A percentile compares a stretch with the other conserved stretches of the same genome.
phyloP scores from a whole-genome alignment of 306 rosid genomes.

The Cicer cuneatum region DNA sequence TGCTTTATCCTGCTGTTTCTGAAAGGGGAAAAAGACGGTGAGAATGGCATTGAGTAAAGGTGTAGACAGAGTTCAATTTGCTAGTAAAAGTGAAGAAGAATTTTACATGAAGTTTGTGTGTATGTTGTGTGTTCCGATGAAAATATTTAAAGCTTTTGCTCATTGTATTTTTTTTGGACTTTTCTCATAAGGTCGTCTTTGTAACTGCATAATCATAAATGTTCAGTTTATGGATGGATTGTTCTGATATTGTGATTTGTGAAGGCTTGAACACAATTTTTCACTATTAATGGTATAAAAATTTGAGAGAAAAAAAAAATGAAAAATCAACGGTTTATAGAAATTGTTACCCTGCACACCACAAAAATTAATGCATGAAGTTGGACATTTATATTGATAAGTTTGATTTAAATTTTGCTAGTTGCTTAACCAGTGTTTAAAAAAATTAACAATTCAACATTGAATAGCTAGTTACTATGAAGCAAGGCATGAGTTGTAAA shows the following conservation, averaged over 20 bases:
- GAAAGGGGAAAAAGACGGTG: background rate
- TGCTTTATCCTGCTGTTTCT: conserved; percentile 14
- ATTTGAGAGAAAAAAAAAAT: too few relatives aligned
- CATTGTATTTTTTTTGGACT: background rate
- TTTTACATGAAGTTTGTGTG: background rate
- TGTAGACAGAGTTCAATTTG: background rate
- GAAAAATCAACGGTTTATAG: background rate
- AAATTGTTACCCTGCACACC: background rate
- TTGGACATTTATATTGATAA: background rate
- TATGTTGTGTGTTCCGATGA: background rate
- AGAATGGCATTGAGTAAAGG: background rate
- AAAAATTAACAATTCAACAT: conserved; percentile 10
- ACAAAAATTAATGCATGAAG: background rate
- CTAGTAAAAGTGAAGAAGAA: background rate
- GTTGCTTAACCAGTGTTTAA: background rate
- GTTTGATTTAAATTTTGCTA: conserved; percentile 16
- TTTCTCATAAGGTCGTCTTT: background rate
- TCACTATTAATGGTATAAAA: background rate
- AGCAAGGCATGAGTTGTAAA: background rate
- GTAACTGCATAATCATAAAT: background rate
- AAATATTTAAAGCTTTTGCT: background rate
- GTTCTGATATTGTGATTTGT: background rate
- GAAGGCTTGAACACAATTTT: background rate
- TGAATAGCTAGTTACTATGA: conserved; percentile 15
- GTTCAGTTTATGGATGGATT: background rate